Evolutionary conservation across 2,329 filamentous ascomycete genomes (phyloP).

Genomic region (Epichloe gansuensis): DNA sequence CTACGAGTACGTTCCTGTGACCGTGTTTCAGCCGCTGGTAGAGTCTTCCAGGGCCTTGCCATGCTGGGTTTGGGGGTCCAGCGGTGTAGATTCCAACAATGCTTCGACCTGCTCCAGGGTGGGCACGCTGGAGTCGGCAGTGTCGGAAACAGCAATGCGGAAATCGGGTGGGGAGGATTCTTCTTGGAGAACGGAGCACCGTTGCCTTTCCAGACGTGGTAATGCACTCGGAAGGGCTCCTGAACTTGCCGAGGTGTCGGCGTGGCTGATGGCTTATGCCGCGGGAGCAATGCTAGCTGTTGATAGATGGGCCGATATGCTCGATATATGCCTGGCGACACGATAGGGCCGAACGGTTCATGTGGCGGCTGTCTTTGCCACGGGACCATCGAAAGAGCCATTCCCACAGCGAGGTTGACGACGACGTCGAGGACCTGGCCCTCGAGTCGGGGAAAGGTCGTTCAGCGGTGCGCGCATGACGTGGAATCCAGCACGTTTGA

Average conservation of each 20-base stretch:
- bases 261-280: constrained; percentile 44
- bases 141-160: constrained; percentile 69
- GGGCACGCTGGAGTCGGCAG: constrained; percentile 58
- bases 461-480: constrained; percentile 53
- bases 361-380: constrained; percentile 14
- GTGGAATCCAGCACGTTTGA: constrained; percentile 74
- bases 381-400: constrained; percentile 39
- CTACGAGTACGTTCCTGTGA: constrained; percentile 70
- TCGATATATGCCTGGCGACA: constrained; percentile 52
- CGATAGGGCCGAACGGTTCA: constrained; percentile 40
- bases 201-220: constrained; percentile 64
- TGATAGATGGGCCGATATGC: constrained; percentile 62
- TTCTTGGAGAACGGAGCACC: constrained; percentile 61
- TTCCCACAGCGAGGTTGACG: constrained; percentile 30
- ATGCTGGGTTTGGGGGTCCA: constrained; percentile 39
- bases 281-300: constrained; percentile 60
- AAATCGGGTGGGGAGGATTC: constrained; percentile 72
- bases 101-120: constrained; percentile 58
- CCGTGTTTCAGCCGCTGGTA: constrained; percentile 78
- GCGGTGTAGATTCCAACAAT: constrained; percentile 63
- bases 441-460: constrained; percentile 2
- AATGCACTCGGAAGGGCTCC: constrained; percentile 60
- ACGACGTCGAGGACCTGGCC: constrained; percentile 3
- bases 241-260: constrained; percentile 16
- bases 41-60: constrained; percentile 35